Evolutionary conservation across 2,329 filamentous ascomycete genomes (phyloP), one percentile per base, ranked within the genome.

Genomic region (Tolypocladium nubicola): DNA sequence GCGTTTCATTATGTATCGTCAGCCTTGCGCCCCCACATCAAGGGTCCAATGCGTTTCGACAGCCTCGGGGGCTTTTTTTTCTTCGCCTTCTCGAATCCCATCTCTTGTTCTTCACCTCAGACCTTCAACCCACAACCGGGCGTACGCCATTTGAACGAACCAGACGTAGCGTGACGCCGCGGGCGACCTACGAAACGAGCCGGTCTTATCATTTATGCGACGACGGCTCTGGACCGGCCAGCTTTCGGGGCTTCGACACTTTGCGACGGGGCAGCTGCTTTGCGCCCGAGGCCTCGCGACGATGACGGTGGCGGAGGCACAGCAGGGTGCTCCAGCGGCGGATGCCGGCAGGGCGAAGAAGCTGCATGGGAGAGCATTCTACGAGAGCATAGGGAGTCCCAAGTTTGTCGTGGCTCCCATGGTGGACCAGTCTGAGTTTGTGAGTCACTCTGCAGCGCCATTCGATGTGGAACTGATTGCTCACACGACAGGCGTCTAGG

Each of bases 391-490:
- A 60, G 94, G 94, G 26, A 92, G 88, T 59, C 94, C 94, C 2
- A 96, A 90, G 73, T 86, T 88, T 63, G 84, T 99, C 37, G 81
- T 99, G 57, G 94, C 94, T 39, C 94, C 94, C 40, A 99, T 99
- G 94, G 94, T 99, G 26, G 93, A 99, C 68, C 90, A 97, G 72
- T 97, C 91, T 38, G 94, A 99, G 77, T 97, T 97, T 76, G 92
- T 96, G 78, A 63, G 87, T 77, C 14, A 14, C 49, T 43, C 50
- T 49, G n/a, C 16, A 23, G 19, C 40, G 43, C 7, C 39, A 38
- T 11, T 33, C n/a, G 21, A 30, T 40, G 21, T 35, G n/a, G n/a
- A 19, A 26, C 6, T 21, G 21, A 11, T 47, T 39, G 40, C 47
- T 47, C 50, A 16, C 39, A 37, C 50, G 13, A 19, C 40, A 26